phyloP scores from a whole-genome alignment of 2,329 filamentous ascomycete species.

The Ceratocystis alfenasii region DNA sequence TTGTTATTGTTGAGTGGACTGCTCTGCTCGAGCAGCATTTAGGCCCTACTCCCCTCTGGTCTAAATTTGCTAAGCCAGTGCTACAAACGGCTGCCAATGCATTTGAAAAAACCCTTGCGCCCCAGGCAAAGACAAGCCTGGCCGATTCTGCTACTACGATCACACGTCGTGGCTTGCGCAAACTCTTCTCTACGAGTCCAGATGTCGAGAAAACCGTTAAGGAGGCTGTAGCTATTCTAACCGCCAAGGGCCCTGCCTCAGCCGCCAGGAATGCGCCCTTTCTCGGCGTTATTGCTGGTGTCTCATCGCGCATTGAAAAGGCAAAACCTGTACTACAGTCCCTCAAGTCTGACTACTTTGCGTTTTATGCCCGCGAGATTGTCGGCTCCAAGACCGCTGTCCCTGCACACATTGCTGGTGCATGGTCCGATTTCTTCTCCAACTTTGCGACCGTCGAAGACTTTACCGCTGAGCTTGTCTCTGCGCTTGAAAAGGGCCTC shows the following conservation, averaged over 20 bases:
- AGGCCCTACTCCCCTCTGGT: conserved; percentile 50
- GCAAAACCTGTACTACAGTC: conserved; percentile 47
- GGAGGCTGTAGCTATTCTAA: conserved; percentile 53
- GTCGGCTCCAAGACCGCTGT: conserved; percentile 64
- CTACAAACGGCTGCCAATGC: conserved; percentile 58
- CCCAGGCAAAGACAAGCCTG: conserved; percentile 51
- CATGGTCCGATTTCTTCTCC: conserved; percentile 70
- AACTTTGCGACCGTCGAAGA: conserved; percentile 64
- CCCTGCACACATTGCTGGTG: conserved; percentile 58
- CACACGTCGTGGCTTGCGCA: conserved; percentile 67
- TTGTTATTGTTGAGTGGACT: conserved; percentile 85
- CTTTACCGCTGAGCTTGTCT: conserved; percentile 61
- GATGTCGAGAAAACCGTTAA: conserved; percentile 50
- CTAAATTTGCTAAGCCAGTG: conserved; percentile 51
- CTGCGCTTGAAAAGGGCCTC: conserved; percentile 76
- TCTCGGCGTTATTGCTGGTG: conserved; percentile 77
- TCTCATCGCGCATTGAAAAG: conserved; percentile 59
- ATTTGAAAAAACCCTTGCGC: conserved; percentile 64
- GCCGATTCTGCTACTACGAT: conserved; percentile 63
- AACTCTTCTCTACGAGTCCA: conserved; percentile 49
- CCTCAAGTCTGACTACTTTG: conserved; percentile 60
- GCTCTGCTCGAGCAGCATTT: conserved; percentile 64
- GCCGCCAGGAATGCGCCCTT: conserved; percentile 61
- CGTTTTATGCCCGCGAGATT: conserved; percentile 77
- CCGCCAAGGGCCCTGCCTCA: conserved; percentile 53